Percentiles rank a stretch among this genome's conserved stretches.
Evolutionary conservation across 441 rosid species (phyloP).

Genomic region (Jatropha multifida): DNA sequence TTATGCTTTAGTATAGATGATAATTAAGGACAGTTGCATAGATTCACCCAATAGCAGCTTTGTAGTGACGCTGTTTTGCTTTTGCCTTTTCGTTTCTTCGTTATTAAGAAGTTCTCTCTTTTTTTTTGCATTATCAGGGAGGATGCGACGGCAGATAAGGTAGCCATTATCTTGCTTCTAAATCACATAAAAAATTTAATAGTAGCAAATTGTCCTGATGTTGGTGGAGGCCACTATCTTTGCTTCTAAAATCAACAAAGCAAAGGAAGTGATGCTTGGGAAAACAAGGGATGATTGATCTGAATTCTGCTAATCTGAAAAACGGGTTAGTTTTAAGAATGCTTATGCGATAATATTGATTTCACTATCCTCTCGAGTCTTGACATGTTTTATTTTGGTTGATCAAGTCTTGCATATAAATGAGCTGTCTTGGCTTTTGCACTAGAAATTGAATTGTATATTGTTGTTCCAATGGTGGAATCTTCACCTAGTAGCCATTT

Average conservation of each 20-base stretch:
- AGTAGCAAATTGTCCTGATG: constrained; percentile 76
- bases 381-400: background rate
- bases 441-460: too few relatives aligned
- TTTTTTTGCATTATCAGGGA: constrained; percentile 39
- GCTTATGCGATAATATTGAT: background rate
- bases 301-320: constrained; percentile 34
- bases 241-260: constrained; percentile 68
- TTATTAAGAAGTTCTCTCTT: background rate
- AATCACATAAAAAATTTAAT: constrained; percentile 69
- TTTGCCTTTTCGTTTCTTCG: background rate
- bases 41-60: background rate
- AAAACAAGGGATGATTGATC: constrained; percentile 51
- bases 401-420: background rate
- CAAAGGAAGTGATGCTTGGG: constrained; percentile 63
- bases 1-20: background rate
- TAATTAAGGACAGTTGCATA: background rate
- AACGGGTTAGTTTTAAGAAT: background rate
- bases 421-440: background rate
- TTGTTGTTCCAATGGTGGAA: too few relatives aligned
- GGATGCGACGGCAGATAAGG: constrained; percentile 47
- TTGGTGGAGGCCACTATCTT: constrained; percentile 70
- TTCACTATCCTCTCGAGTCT: background rate
- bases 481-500: too few relatives aligned
- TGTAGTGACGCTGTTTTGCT: background rate
- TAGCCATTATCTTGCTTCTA: constrained; percentile 17